phyloP scores from a whole-genome alignment of 2,329 filamentous ascomycete genomes.

The Fusarium falciforme region DNA sequence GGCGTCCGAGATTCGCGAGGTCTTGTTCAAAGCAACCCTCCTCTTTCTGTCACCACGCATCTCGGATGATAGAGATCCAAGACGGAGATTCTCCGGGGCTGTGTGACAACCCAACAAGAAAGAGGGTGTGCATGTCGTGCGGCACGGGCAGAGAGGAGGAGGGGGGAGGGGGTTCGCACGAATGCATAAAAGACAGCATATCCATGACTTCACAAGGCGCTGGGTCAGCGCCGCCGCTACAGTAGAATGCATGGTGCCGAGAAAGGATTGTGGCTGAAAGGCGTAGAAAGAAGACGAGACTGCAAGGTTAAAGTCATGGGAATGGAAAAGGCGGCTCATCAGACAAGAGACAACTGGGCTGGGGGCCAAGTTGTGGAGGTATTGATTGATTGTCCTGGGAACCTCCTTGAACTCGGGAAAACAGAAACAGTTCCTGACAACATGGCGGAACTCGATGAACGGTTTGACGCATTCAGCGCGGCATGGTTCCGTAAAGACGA shows the following conservation, averaged over 20 bases:
- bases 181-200: constrained; percentile 22
- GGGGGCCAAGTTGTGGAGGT: not conserved
- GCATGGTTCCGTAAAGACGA: constrained; percentile 5
- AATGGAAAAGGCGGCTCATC: not conserved
- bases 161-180: constrained; percentile 1
- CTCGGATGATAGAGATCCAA: constrained; percentile 7
- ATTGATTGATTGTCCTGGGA: not conserved
- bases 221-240: not conserved
- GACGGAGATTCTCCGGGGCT: constrained; percentile 32
- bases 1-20: not conserved
- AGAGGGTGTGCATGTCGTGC: constrained; percentile 20
- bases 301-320: not conserved
- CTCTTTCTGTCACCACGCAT: not conserved
- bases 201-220: constrained; percentile 24
- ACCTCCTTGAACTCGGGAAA: not conserved
- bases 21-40: not conserved
- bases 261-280: constrained; percentile 15
- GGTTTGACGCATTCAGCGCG: constrained; percentile 23
- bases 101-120: not conserved
- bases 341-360: not conserved
- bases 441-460: constrained; percentile 13
- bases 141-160: constrained; percentile 10
- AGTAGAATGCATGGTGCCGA: constrained; percentile 19
- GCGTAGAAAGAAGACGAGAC: not conserved
- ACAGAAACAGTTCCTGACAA: not conserved